A percentile compares a stretch with the other conserved stretches of the same genome.
These are phyloP conservation scores for Pythium utonaiense DNA, from an alignment of 352 stramenopile species.

Conservation along the genomic window DNA sequence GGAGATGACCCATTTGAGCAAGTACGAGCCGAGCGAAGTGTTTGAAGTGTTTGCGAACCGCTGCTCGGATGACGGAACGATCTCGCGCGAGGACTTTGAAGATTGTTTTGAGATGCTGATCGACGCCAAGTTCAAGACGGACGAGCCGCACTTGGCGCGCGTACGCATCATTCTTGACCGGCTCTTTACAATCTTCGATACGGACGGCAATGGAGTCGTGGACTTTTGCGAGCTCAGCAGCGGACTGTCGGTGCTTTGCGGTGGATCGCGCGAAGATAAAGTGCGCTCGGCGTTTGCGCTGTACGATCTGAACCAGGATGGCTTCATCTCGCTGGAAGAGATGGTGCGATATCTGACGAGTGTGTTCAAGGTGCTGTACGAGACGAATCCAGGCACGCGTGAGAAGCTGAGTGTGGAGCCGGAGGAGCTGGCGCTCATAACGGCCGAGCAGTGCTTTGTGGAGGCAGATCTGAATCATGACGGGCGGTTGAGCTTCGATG, in stretches of 20 bases:
- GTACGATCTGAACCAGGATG: slow-evolving; percentile 86
- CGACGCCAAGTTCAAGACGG: slow-evolving; percentile 72
- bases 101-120: slow-evolving; percentile 83
- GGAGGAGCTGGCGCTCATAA: slow-evolving; percentile 72
- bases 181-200: slow-evolving; percentile 81
- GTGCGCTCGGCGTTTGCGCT: slow-evolving; percentile 83
- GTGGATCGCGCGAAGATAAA: slow-evolving; percentile 78
- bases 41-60: slow-evolving; percentile 86
- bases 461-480: slow-evolving; percentile 82
- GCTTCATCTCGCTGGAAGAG: slow-evolving; percentile 84
- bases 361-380: slow-evolving; percentile 87
- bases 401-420: slow-evolving; percentile 57
- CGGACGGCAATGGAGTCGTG: slow-evolving; percentile 69
- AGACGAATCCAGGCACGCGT: slow-evolving; percentile 62
- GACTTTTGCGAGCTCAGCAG: slow-evolving; percentile 85
- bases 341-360: slow-evolving; percentile 83
- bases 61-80: slow-evolving; percentile 71
- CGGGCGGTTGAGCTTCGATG: slow-evolving; percentile 78
- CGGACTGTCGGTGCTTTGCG: slow-evolving; percentile 79
- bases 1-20: slow-evolving; percentile 81
- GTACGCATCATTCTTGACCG: slow-evolving; percentile 70
- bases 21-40: slow-evolving; percentile 76
- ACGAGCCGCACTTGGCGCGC: slow-evolving; percentile 57
- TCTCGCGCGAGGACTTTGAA: slow-evolving; percentile 80
- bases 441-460: slow-evolving; percentile 81